Evolutionary conservation across 164 flowering plant genomes (phyloP), one percentile per base, ranked within the genome.

Genomic region (Sedum album): DNA sequence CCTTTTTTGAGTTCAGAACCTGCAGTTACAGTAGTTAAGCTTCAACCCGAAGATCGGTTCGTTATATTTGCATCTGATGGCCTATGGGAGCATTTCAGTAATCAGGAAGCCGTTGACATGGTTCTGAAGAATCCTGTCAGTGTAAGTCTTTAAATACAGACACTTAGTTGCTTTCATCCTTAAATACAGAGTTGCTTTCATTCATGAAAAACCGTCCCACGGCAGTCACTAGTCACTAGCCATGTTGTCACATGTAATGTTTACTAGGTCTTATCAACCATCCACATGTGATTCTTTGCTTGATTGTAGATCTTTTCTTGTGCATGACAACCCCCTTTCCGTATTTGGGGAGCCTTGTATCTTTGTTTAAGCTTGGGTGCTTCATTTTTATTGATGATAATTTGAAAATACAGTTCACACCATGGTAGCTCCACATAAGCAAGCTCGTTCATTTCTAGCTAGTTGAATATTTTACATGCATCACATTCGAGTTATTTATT

Each of bases 31-130:
- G 62, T 57, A 0, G 31, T 57, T 57, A 57, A 57, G 62, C 62
- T 57, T 57, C 62, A 25, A 9, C 33, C 62, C 26, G 62, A 57
- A 57, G 62, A 57, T 13, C 62, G 62, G 3, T 57, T 57, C 20
- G 31, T 57, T 6, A 57, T 57, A 57, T 57, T 57, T 28, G 62
- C 62, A 28, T 57, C 62, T 26, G 62, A 57, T 57, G 62, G 62
- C 33, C 62, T 57, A 13, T 57, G 62, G 62, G 62, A 57, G 62
- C 62, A 57, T 9, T 57, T 57, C 62, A 57, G 33, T 33, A 57
- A 57, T 33, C 62, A 57, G 62, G 62, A 57, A 57, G 62, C 62
- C 20, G 62, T 28, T 28, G 62, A 57, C 62, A 57, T 57, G 62
- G 62, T 57, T 28, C 33, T 11, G 62, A 57, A 57, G 23, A 57